Conservation (phyloP, 2,329 filamentous ascomycete genomes). For the Bisporella sp. region DNA sequence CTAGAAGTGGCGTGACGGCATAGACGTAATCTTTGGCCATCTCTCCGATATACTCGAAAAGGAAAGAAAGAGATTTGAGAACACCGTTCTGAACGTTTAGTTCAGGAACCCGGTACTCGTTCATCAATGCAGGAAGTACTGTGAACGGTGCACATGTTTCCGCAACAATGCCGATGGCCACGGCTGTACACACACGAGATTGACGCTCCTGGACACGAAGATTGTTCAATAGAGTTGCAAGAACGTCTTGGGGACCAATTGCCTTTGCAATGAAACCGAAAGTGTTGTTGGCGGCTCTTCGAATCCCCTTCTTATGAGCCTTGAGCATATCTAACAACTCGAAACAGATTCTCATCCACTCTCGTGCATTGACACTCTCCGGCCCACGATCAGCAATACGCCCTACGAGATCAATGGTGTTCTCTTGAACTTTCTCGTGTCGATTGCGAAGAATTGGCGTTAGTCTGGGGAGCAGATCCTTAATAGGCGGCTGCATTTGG, state of each 20-base stretch:
- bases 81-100: constrained; percentile 99
- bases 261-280: constrained; percentile 99
- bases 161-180: constrained; percentile 96
- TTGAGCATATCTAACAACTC: constrained; percentile 99
- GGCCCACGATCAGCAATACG: constrained; percentile 96
- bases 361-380: constrained; percentile 90
- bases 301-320: constrained; percentile 98
- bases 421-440: constrained; percentile 98
- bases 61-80: constrained; percentile 90
- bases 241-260: constrained; percentile 93
- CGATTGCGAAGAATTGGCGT: constrained; percentile 98
- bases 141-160: constrained; percentile 98
- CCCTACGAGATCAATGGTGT: constrained; percentile 95
- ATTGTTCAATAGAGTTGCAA: constrained; percentile 94
- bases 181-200: constrained; percentile 95
- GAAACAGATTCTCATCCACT: constrained; percentile 99
- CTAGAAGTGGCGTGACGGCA: constrained; percentile 88
- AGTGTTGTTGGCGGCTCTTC: constrained; percentile 96
- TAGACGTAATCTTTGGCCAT: constrained; percentile 99
- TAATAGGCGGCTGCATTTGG: constrained; percentile 97
- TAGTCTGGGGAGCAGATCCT: constrained; percentile 86
- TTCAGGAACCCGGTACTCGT: constrained; percentile 96
- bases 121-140: constrained; percentile 97
- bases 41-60: constrained; percentile 98
- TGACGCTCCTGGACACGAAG: constrained; percentile 95